Conservation (phyloP, 1,284 basidiomycete genomes). For the Marasmius fiardii region DNA sequence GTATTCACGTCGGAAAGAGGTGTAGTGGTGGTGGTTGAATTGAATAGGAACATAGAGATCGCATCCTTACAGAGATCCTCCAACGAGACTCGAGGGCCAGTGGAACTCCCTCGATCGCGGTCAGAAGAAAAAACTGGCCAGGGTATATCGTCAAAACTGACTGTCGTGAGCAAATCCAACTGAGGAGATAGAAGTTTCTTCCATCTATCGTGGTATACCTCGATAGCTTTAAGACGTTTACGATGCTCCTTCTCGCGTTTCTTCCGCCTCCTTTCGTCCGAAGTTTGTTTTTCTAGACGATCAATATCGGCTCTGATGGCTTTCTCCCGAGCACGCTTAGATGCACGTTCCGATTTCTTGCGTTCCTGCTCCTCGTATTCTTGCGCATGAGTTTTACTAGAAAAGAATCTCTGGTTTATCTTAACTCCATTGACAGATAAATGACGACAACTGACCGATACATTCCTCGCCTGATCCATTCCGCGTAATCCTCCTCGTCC, state of each 20-base stretch:
- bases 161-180: conserved; percentile 15
- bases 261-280: conserved; percentile 44
- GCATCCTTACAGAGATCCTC: conserved; percentile 58
- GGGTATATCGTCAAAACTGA: conserved; percentile 67
- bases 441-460: conserved; percentile 51
- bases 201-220: conserved; percentile 61
- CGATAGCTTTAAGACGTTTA: conserved; percentile 40
- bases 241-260: conserved; percentile 42
- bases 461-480: conserved; percentile 78
- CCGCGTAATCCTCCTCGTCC: conserved; percentile 84
- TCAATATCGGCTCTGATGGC: conserved; percentile 49
- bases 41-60: conserved; percentile 61
- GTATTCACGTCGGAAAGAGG: neutral
- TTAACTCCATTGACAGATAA: neutral
- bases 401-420: neutral
- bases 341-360: conserved; percentile 45
- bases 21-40: conserved; percentile 18
- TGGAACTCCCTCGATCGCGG: conserved; percentile 21
- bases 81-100: conserved; percentile 23
- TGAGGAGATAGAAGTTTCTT: conserved; percentile 38
- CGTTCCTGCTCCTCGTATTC: conserved; percentile 62
- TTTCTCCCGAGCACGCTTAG: conserved; percentile 51
- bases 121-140: conserved; percentile 65
- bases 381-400: conserved; percentile 62
- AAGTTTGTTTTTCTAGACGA: conserved; percentile 47